Percentiles rank a stretch among this genome's conserved stretches.
Evolutionary conservation across 192 early-diverging fungal genomes (phyloP).

Genomic region (Coemansia sp.): DNA sequence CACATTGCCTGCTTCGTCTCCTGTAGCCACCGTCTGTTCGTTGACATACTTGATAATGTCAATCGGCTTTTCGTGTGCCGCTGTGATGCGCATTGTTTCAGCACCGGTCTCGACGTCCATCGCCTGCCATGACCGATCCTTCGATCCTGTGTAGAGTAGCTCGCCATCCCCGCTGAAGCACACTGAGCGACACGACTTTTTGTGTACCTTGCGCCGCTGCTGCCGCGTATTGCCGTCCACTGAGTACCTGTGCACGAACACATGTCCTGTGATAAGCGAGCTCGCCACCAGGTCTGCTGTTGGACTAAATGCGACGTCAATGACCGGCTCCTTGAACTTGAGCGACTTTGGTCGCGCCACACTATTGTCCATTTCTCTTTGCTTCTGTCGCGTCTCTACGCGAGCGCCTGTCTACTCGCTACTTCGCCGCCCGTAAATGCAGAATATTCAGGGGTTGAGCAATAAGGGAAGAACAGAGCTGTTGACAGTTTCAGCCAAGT

Average conservation of each 20-base stretch:
- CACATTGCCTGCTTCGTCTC: slow-evolving; percentile 88
- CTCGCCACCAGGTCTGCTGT: slow-evolving; percentile 41
- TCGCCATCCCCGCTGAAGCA: slow-evolving; percentile 76
- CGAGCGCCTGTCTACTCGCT: not conserved
- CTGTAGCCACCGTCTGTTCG: slow-evolving; percentile 81
- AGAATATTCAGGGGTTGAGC: not conserved
- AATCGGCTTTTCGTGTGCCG: slow-evolving; percentile 81
- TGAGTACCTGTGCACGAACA: slow-evolving; percentile 47
- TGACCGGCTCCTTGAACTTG: slow-evolving; percentile 51
- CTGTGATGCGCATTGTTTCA: slow-evolving; percentile 64
- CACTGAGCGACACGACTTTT: slow-evolving; percentile 83
- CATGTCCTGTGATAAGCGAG: slow-evolving; percentile 53
- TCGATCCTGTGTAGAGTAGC: slow-evolving; percentile 69
- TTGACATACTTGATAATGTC: slow-evolving; percentile 73
- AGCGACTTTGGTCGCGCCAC: slow-evolving; percentile 49
- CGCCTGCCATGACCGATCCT: slow-evolving; percentile 80
- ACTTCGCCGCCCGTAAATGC: slow-evolving; percentile 1
- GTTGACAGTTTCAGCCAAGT: not conserved
- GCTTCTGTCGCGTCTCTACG: not conserved
- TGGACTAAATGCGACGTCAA: slow-evolving; percentile 52
- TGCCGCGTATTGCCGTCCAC: slow-evolving; percentile 43
- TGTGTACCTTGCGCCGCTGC: slow-evolving; percentile 58
- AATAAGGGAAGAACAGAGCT: not conserved
- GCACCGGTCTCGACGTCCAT: slow-evolving; percentile 76
- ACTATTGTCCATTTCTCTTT: slow-evolving; percentile 37